Evolutionary conservation across 2,329 filamentous ascomycete genomes (phyloP), one percentile per base, ranked within the genome.

Genomic region (Thermoascus crustaceus): DNA sequence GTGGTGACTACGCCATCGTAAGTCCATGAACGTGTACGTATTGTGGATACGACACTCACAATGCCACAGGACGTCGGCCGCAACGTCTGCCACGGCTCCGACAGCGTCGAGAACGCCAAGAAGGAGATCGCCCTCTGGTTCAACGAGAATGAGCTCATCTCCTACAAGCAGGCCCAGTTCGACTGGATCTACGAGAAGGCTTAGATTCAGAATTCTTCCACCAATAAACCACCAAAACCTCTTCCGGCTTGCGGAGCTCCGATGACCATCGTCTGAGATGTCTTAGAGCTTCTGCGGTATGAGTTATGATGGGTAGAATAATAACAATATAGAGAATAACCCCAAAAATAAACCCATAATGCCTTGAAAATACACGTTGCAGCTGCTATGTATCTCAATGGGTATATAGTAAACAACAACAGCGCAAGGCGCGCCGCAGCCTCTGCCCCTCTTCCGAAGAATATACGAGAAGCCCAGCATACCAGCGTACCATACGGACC

Each of bases 41-140:
- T n/a, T n/a, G n/a, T n/a, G n/a, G n/a, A n/a, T n/a, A n/a, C 11
- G 22, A 29, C 35, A 36, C 43, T 48, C 20, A 49, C 43, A 37
- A 32, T 42, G 30, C 14, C 6, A 37, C 35, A 72, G 69, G 80
- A 86, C 58, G 82, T 87, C 64, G 91, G 91, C 72, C 86, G 89
- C 69, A 98, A 98, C 77, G 87, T 96, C 73, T 96, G 89, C 85
- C 91, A 98, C 81, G 91, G 91, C 66, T 95, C 87, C 69, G 91
- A 98, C 78, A 80, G 76, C 65, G 89, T 98, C 70, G 91, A 98
- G 80, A 94, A 79, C 75, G 91, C 91, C 71, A 79, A 96, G 83
- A 95, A 96, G 85, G 91, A 98, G 78, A 98, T 98, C 65, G 82
- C 82, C 60, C 81, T 96, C 64, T 98, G 91, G 91, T 98, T 98